Conservation (phyloP, 1,284 basidiomycete species). For the Rhodotorula mucilaginosa region DNA sequence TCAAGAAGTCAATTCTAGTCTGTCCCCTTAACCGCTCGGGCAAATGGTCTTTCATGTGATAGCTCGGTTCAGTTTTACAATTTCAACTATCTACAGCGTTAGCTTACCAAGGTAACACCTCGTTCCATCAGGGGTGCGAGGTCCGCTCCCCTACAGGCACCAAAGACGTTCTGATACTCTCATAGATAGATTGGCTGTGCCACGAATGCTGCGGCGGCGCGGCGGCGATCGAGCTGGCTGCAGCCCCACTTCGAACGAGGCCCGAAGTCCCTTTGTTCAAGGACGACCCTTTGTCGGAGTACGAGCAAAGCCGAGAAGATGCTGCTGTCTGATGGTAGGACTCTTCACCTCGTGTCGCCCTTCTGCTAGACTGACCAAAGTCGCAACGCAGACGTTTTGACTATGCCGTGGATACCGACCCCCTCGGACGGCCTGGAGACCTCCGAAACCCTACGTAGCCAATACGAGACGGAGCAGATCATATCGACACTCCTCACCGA, state of each 20-base stretch:
- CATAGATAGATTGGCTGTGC: too few relatives aligned
- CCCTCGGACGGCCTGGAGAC: constrained; percentile 25
- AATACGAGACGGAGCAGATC: constrained; percentile 29
- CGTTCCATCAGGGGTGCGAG: too few relatives aligned
- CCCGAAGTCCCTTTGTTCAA: too few relatives aligned
- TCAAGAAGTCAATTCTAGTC: constrained; percentile 9
- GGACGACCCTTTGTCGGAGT: too few relatives aligned
- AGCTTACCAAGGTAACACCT: too few relatives aligned
- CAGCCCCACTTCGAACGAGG: too few relatives aligned
- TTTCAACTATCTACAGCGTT: too few relatives aligned
- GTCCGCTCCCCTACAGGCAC: too few relatives aligned
- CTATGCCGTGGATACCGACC: constrained; percentile 30
- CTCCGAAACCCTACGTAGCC: constrained; percentile 23
- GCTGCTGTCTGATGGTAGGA: not conserved
- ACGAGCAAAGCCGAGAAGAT: not conserved
- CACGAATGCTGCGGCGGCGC: too few relatives aligned
- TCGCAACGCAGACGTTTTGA: constrained; percentile 18
- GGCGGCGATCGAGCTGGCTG: too few relatives aligned
- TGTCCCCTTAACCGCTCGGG: constrained; percentile 21
- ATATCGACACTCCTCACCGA: constrained; percentile 28
- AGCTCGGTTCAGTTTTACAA: not conserved
- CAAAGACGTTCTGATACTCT: too few relatives aligned
- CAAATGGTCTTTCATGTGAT: not conserved
- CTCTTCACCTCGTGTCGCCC: not conserved
- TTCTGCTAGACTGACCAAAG: not conserved